Evolutionary conservation across 179 eudicot genomes (phyloP).

Genomic region (Heliamphora pulchella): DNA sequence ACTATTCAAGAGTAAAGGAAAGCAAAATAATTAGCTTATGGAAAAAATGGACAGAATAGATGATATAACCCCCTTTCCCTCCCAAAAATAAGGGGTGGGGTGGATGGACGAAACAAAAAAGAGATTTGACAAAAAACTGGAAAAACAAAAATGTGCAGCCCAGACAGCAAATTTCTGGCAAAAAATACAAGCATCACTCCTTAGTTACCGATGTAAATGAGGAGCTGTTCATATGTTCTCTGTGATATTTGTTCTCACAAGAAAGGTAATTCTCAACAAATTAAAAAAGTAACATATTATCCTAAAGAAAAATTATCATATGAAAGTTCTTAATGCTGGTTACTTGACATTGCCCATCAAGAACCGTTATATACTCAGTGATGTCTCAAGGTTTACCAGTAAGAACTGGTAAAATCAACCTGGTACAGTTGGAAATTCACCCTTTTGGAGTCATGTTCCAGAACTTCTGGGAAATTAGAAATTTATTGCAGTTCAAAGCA

Average conservation of each 20-base stretch:
- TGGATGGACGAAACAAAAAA: too few relatives aligned
- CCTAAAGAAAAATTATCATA: not conserved
- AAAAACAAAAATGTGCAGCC: constrained; percentile 4
- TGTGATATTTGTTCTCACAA: too few relatives aligned
- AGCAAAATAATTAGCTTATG: not conserved
- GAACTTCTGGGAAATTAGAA: not conserved
- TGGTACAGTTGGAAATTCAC: not conserved
- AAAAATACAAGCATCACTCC: not conserved
- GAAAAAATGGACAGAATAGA: not conserved
- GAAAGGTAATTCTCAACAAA: too few relatives aligned
- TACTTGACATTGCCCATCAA: not conserved
- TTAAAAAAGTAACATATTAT: not conserved
- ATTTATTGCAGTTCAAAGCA: not conserved
- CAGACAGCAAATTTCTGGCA: not conserved
- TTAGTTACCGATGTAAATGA: not conserved
- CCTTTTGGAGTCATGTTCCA: not conserved
- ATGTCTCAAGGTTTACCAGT: not conserved
- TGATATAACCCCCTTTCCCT: not conserved
- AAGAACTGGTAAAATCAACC: not conserved
- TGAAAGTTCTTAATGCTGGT: constrained; percentile 8
- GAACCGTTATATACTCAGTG: not conserved
- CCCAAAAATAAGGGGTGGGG: too few relatives aligned
- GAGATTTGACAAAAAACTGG: not conserved
- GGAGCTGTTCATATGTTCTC: not conserved
- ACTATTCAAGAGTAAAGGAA: constrained; percentile 29